Base-by-base conservation (phyloP, 202 grass and related monocot species). In the Bolboschoenoplectus hybrid region DNA sequence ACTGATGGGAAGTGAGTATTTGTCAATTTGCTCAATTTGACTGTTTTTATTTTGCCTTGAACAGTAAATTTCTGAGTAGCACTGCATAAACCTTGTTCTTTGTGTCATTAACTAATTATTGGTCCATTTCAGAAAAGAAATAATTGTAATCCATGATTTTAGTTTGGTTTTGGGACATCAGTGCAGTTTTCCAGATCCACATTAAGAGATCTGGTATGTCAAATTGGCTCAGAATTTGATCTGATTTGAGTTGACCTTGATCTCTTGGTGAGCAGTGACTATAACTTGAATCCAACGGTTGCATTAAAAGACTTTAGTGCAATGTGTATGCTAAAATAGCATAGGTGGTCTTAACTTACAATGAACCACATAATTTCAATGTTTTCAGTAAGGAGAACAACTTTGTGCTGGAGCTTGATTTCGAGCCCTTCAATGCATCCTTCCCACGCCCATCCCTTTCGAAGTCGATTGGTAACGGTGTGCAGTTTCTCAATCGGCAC, bases 351-450 rank as follows among this genome's bases (percentile, higher is more conserved):
- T 45, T 53, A 70, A 74, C 8, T 83, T 7, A 17, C 43, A 61
- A 46, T 17, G 0, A 60, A 68, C 9, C 82, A 41, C 20, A 6
- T 57, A 5, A 17, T 39, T n/a, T 56, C 34, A 57, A 57, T 5
- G 65, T 72, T 85, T 88, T 87, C 70, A 88, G 88, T 52, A 72
- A 78, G 76, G 86, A 92, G 81, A 93, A 89, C 73, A 92, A 95
- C 75, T 99, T 99, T 46, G 90, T 94, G 67, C 89, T 99, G 67
- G 97, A 99, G 85, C 84, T 99, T 63, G 97, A 99, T 85, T 99
- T 99, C 36, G 97, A 99, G 90, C 97, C 97, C n/a, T 96, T 99
- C 86, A 99, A 99, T 71, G 93, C 97, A 1, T 99, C 97, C 49
- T 99, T 99, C 90, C 97, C 97, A 55, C 93, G 92, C 14, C 97